These are phyloP conservation scores for Ophiostoma piceae DNA, from an alignment of 2,329 filamentous ascomycete genomes.

Conservation along the genomic window DNA sequence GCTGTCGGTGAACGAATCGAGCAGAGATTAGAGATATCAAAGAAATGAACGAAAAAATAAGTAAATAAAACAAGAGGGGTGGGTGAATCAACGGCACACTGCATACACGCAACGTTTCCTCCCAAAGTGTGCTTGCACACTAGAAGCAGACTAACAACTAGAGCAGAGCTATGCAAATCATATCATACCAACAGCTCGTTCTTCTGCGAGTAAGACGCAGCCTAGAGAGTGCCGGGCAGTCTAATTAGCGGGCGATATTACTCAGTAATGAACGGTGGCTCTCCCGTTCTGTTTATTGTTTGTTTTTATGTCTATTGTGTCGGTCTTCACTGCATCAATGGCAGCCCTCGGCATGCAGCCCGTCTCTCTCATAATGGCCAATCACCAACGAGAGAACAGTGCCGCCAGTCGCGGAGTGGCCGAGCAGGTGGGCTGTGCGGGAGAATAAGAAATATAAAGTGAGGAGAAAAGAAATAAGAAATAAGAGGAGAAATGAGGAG, in stretches of 20 bases:
- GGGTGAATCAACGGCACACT: constrained; percentile 10
- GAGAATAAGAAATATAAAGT: background rate
- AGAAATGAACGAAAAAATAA: background rate
- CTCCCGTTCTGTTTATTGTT: background rate
- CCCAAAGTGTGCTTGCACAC: background rate
- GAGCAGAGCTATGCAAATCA: background rate
- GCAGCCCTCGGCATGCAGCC: background rate
- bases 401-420: constrained; percentile 10
- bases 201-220: constrained; percentile 6
- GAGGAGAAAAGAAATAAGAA: background rate
- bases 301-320: no score
- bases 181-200: constrained; percentile 1
- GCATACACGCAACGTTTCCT: constrained; percentile 16
- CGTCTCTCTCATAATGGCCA: background rate
- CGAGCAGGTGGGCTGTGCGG: constrained; percentile 3
- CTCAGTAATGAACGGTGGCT: background rate
- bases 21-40: background rate
- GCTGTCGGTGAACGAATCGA: constrained; percentile 8
- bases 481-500: background rate
- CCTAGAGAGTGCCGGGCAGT: background rate
- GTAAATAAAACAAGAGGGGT: constrained; percentile 6
- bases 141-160: background rate
- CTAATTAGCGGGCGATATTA: background rate
- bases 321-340: background rate
- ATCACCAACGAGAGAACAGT: background rate